Evolutionary conservation across 257 asterid species (phyloP).

Genomic region (Solanum medicagineum): DNA sequence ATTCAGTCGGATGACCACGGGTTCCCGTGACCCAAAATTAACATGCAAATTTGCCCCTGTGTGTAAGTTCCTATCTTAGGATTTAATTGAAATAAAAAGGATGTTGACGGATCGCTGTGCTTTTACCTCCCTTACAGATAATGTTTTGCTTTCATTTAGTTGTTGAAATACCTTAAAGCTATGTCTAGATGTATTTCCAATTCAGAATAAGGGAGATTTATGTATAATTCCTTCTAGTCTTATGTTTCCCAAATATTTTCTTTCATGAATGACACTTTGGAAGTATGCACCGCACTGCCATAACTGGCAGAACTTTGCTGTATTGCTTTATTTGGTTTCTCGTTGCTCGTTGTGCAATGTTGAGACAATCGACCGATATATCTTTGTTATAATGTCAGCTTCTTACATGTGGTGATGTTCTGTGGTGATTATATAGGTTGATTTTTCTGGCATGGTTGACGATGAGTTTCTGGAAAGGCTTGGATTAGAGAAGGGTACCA

Average conservation of each 20-base stretch:
- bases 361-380: neutral
- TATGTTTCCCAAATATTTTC: neutral
- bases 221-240: neutral
- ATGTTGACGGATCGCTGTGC: neutral
- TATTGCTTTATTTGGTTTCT: neutral
- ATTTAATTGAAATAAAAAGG: neutral
- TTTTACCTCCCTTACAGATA: neutral
- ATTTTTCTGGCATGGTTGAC: slow-evolving; percentile 90
- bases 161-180: neutral
- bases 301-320: neutral
- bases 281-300: neutral
- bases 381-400: neutral
- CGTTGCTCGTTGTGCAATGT: neutral
- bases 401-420: neutral
- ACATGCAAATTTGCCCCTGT: neutral
- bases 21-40: no score
- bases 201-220: neutral
- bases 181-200: neutral
- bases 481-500: slow-evolving; percentile 72
- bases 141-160: neutral
- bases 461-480: slow-evolving; percentile 61
- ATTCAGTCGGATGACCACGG: no score
- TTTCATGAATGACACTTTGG: neutral
- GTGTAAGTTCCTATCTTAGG: neutral
- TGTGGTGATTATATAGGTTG: slow-evolving; percentile 44